Evolutionary conservation across 1,284 basidiomycete genomes (phyloP), one percentile per base, ranked within the genome.

Genomic region (Exsudoporus floridanus): DNA sequence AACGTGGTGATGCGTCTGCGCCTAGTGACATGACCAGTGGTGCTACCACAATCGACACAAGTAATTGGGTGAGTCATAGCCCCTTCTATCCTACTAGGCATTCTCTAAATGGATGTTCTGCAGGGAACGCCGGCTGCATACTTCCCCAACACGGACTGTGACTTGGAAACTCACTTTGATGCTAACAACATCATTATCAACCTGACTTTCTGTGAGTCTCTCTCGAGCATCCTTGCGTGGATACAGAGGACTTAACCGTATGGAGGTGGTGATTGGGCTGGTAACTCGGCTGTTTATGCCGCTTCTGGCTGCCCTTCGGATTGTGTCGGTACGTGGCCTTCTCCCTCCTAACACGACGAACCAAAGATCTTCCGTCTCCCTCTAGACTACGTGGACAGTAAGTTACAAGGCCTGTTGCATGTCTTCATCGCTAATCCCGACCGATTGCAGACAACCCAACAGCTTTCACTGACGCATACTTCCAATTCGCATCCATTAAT

Each of bases 391-490:
- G 64, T 66, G 36, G 44, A 70, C 42, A 48, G 77, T 76, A 47
- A 60, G 75, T 35, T 33, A 25, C 28, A 8, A 18, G 6, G 4
- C n/a, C 16, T 1, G 7, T 16, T 19, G 16, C 34, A 16, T 31
- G 18, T 19, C 13, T 9, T 1, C 3, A 7, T 23, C 25, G 19
- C 44, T 52, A 19, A 55, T 23, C 18, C 18, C 16, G 16, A 33
- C 33, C 39, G 14, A 8, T 45, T 35, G 9, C 23, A 65, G 66
- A 74, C 55, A 77, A 80, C 58, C 82, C 82, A 1, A 54, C 64
- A 1, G 77, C 74, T 3, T 83, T 82, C 63, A 50, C 56, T 12
- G 69, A 81, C 34, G 79, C 82, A 1, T 83, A 76, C 66, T 84
- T 82, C 61, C 71, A 80, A 37, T 73, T 84, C 58, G 60, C 63